Conservation (phyloP, 192 early-diverging fungal species). For the Lobosporangium transversale region DNA sequence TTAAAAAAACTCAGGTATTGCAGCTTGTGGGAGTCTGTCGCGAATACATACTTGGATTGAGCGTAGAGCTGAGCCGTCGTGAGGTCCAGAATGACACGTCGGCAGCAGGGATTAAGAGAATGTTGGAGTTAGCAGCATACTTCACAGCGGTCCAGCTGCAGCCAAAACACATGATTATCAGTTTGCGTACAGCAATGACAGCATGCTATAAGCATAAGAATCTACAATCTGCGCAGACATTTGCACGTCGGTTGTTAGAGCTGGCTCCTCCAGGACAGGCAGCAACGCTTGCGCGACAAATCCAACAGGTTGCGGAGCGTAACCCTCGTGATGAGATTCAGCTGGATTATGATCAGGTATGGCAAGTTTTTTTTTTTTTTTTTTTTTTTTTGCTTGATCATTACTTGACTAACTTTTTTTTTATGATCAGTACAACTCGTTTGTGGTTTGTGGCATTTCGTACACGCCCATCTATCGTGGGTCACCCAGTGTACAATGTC, state of each 20-base stretch:
- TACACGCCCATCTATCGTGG: constrained; percentile 93
- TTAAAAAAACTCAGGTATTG: too few relatives aligned
- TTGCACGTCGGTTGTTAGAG: constrained; percentile 92
- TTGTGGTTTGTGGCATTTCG: constrained; percentile 85
- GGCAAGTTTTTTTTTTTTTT: too few relatives aligned
- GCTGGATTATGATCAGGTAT: constrained; percentile 87
- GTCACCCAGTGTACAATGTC: constrained; percentile 79
- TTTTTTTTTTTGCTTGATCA: too few relatives aligned
- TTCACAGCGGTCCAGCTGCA: constrained; percentile 95
- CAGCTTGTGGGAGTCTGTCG: constrained; percentile 84
- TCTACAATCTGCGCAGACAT: constrained; percentile 84
- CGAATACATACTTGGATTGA: constrained; percentile 93
- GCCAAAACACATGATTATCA: constrained; percentile 86
- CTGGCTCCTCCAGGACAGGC: constrained; percentile 81
- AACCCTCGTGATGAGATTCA: constrained; percentile 82
- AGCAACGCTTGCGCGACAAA: constrained; percentile 83
- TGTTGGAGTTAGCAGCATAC: constrained; percentile 92
- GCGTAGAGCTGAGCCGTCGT: constrained; percentile 84
- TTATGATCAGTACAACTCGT: constrained; percentile 81
- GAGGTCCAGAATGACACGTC: constrained; percentile 62
- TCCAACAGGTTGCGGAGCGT: constrained; percentile 79
- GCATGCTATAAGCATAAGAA: constrained; percentile 85
- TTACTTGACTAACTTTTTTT: background rate
- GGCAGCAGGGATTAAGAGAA: constrained; percentile 71
- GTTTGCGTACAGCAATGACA: constrained; percentile 88